These are phyloP conservation scores for Xylariaceae sp. DNA, from an alignment of 2,329 filamentous ascomycete species.

Conservation along the genomic window DNA sequence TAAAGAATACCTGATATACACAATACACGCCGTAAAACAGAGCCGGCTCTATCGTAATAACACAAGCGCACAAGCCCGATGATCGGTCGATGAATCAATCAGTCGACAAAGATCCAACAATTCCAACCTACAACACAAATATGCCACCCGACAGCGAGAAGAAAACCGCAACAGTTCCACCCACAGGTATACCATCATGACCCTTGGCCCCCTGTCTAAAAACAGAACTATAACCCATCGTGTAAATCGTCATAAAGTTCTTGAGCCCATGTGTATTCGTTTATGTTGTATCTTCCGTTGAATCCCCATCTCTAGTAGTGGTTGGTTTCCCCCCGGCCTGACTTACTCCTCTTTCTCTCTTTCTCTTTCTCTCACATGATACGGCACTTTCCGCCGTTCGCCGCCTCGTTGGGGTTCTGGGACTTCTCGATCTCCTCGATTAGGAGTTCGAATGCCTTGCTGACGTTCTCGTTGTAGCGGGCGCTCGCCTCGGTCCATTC, in stretches of 20 bases:
- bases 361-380: slow-evolving; percentile 72
- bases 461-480: slow-evolving; percentile 91
- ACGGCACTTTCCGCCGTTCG: slow-evolving; percentile 79
- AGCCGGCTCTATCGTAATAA: neutral
- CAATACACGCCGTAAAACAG: slow-evolving; percentile 7
- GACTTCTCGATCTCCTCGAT: slow-evolving; percentile 94
- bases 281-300: neutral
- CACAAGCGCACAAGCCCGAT: slow-evolving; percentile 7
- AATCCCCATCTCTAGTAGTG: neutral
- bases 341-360: neutral
- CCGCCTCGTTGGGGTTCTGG: slow-evolving; percentile 85
- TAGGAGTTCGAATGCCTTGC: slow-evolving; percentile 90
- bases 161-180: neutral
- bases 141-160: slow-evolving; percentile 1
- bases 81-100: neutral
- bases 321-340: neutral
- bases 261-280: slow-evolving; percentile 9
- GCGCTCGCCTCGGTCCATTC: slow-evolving; percentile 95
- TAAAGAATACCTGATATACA: slow-evolving; percentile 4
- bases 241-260: slow-evolving; percentile 1
- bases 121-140: neutral
- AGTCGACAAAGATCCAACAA: slow-evolving; percentile 2
- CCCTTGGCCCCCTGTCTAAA: slow-evolving; percentile 12
- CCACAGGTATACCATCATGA: slow-evolving; percentile 7
- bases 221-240: slow-evolving; percentile 6